phyloP scores from a whole-genome alignment of 192 early-diverging fungal species.

The Gryganskiella cystojenkinii region DNA sequence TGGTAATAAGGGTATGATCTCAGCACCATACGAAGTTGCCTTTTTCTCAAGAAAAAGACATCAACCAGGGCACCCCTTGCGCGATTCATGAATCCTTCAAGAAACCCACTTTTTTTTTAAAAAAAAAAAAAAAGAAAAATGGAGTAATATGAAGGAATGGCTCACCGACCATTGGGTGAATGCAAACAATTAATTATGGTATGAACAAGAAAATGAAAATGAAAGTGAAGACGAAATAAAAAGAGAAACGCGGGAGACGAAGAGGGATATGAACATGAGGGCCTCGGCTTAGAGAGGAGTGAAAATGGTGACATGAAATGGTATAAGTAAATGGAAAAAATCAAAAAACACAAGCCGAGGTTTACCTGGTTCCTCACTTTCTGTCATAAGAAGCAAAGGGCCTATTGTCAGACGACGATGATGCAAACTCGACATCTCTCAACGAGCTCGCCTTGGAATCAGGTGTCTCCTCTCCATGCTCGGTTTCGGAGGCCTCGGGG shows the following conservation, averaged over 20 bases:
- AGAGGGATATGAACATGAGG: too few relatives aligned
- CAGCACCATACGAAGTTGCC: slow-evolving; percentile 20
- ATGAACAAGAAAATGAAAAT: too few relatives aligned
- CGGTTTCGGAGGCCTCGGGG: slow-evolving; percentile 11
- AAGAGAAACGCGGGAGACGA: too few relatives aligned
- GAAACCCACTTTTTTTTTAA: not conserved
- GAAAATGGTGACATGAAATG: not conserved
- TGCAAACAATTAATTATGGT: too few relatives aligned
- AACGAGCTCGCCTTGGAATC: slow-evolving; percentile 11
- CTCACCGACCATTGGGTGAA: not conserved
- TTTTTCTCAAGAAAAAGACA: not conserved
- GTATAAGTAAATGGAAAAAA: not conserved
- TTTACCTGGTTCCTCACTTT: not conserved
- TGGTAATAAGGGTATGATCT: slow-evolving; percentile 56
- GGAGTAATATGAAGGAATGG: not conserved
- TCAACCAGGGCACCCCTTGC: slow-evolving; percentile 5
- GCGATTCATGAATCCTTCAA: slow-evolving; percentile 2
- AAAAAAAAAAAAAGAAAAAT: not conserved
- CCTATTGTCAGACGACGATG: slow-evolving; percentile 2
- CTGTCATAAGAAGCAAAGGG: not conserved
- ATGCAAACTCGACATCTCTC: slow-evolving; percentile 21
- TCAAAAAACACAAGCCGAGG: not conserved
- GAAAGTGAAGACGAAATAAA: not conserved
- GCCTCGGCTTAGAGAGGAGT: not conserved
- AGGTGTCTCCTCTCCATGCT: slow-evolving; percentile 8